These are phyloP conservation scores for Fusarium sp. DNA, from an alignment of 2,329 filamentous ascomycete species.

Conservation along the genomic window DNA sequence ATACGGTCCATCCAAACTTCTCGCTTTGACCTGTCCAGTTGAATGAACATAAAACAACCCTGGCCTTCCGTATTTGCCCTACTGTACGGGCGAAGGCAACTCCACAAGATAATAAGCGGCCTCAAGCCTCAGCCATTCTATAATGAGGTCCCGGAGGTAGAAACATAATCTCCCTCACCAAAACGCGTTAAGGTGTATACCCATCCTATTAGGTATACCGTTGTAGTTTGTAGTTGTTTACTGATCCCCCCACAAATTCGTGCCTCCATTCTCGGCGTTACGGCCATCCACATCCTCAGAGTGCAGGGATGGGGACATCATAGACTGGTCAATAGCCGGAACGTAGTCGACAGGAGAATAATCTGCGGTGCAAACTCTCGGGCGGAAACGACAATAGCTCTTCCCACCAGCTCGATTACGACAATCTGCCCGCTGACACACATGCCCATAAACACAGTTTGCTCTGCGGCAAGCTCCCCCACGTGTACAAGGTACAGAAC, in stretches of 20 bases:
- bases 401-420: slow-evolving; percentile 27
- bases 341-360: slow-evolving; percentile 7
- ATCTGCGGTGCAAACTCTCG: slow-evolving; percentile 23
- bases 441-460: slow-evolving; percentile 33
- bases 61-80: background rate
- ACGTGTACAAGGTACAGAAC: slow-evolving; percentile 30
- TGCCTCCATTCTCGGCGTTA: slow-evolving; percentile 17
- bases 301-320: slow-evolving; percentile 15
- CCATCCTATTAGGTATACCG: slow-evolving; percentile 2
- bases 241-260: slow-evolving; percentile 8
- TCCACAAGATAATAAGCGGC: background rate
- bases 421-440: slow-evolving; percentile 36
- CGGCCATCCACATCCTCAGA: slow-evolving; percentile 28
- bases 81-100: background rate
- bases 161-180: background rate
- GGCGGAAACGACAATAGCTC: slow-evolving; percentile 30
- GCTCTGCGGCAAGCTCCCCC: slow-evolving; percentile 21
- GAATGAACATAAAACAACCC: background rate
- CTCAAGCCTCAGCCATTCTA: background rate
- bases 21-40: background rate
- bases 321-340: background rate
- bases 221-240: background rate
- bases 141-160: background rate
- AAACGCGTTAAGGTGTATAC: slow-evolving; percentile 7
- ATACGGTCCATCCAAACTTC: background rate